Percentiles rank a stretch among this genome's conserved stretches.
Evolutionary conservation across 2,329 filamentous ascomycete genomes (phyloP).

Genomic region (Phaeosphaeria sp.): DNA sequence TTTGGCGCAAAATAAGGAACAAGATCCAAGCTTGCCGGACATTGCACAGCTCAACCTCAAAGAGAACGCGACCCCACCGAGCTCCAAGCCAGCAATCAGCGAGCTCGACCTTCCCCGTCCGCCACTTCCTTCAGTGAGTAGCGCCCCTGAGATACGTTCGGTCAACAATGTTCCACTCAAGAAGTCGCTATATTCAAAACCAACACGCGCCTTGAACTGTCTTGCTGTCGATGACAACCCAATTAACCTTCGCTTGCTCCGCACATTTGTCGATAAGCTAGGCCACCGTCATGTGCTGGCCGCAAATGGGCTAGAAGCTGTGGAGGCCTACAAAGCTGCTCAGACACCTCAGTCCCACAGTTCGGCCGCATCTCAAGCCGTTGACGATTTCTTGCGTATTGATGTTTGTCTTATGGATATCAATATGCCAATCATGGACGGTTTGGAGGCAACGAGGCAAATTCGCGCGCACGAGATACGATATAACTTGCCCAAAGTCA

Average conservation of each 20-base stretch:
- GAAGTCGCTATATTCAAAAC: constrained; percentile 21
- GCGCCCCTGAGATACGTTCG: constrained; percentile 40
- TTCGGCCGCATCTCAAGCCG: constrained; percentile 1
- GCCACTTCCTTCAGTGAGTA: constrained; percentile 32
- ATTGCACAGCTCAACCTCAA: constrained; percentile 34
- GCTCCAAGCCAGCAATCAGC: constrained; percentile 7
- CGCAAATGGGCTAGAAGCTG: constrained; percentile 45
- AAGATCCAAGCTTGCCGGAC: constrained; percentile 18
- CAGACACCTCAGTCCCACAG: constrained; percentile 8
- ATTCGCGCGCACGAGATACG: constrained; percentile 56
- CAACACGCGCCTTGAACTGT: constrained; percentile 33
- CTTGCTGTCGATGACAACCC: constrained; percentile 50
- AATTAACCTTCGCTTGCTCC: constrained; percentile 48
- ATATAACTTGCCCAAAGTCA: constrained; percentile 49
- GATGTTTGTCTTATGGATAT: constrained; percentile 47
- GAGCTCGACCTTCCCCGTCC: constrained; percentile 28
- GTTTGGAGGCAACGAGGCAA: constrained; percentile 48
- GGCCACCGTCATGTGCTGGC: constrained; percentile 42
- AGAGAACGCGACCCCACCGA: constrained; percentile 30
- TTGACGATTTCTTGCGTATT: constrained; percentile 20
- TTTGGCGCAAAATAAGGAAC: constrained; percentile 14
- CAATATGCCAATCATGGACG: constrained; percentile 49
- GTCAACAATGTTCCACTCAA: constrained; percentile 21
- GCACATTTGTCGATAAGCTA: constrained; percentile 45
- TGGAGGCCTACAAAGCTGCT: constrained; percentile 37